Evolutionary conservation across 768 basidiomycete species (phyloP), one percentile per base, ranked within the genome.

Genomic region (Tulasnella sp.): DNA sequence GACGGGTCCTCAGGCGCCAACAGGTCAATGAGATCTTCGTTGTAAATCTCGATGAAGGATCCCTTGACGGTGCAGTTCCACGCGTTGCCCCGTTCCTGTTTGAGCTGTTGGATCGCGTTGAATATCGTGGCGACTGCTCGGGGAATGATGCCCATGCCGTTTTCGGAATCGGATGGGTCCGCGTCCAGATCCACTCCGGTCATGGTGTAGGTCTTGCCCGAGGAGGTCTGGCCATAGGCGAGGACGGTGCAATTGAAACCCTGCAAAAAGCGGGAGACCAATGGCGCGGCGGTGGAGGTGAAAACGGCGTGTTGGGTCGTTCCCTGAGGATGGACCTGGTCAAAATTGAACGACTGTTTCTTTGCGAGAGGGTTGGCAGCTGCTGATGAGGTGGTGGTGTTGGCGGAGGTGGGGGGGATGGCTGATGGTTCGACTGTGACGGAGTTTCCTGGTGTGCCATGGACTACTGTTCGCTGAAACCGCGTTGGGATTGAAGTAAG

Each of bases 181-280:
- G 91, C 90, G 81, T 97, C 95, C 58, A 97, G 89, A 86, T 97
- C 96, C 76, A 95, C 88, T 75, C 97, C 97, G 40, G 97, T 97
- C 98, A 99, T 99, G 62, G 97, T 96, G 85, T 95, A 96, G 0
- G 95, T 96, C 87, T 99, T 99, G 79, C 97, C 97, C 82, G 94
- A 96, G 82, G 94, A 94, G 2, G 97, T 98, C 85, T 98, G 97
- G 48, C 97, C 97, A 86, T 99, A 99, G 75, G 98, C 98, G 82
- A 99, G 91, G 78, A 99, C 93, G 16, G 98, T 99, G 81, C 97
- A 97, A 87, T 99, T 99, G 86, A 96, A 96, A 6, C 97, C 97
- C 83, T 96, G 94, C 40, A 95, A 84, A 84, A 97, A 97, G 82
- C 94, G 93, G 39, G 91, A 89, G 81, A 97, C 89, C 83, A 97